phyloP scores from a whole-genome alignment of 129 eudicot genomes.

The Centaurea solstitialis region DNA sequence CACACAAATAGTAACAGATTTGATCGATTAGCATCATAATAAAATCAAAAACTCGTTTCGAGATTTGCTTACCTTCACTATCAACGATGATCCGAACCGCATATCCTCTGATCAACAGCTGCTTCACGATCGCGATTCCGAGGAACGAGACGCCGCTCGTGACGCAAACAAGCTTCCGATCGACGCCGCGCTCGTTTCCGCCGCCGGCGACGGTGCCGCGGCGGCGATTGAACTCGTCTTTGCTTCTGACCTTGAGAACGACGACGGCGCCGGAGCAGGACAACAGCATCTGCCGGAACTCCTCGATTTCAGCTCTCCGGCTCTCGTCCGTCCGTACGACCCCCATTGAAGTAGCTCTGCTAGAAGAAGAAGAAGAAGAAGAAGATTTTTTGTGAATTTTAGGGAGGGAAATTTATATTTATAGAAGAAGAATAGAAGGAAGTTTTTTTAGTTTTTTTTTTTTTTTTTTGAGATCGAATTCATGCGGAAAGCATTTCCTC shows the following conservation, averaged over 20 bases:
- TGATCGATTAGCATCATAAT: background rate
- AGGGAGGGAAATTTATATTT: background rate
- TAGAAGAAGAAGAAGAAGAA: background rate
- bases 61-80: slow-evolving; percentile 50
- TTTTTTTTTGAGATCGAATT: background rate
- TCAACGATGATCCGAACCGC: slow-evolving; percentile 67
- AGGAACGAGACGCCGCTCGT: slow-evolving; percentile 82
- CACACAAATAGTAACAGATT: too few species aligned
- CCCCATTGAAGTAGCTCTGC: slow-evolving; percentile 57
- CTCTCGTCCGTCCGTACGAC: slow-evolving; percentile 51
- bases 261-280: slow-evolving; percentile 54
- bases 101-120: slow-evolving; percentile 67
- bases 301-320: slow-evolving; percentile 57
- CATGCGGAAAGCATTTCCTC: slow-evolving; percentile 17
- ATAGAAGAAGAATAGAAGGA: background rate
- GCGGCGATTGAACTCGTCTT: slow-evolving; percentile 21
- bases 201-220: slow-evolving; percentile 13
- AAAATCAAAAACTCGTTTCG: background rate
- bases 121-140: slow-evolving; percentile 70
- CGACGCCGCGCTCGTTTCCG: slow-evolving; percentile 6
- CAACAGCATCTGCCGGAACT: slow-evolving; percentile 66
- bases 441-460: background rate
- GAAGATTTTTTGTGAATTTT: too few species aligned
- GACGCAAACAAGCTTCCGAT: slow-evolving; percentile 66
- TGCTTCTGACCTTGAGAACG: slow-evolving; percentile 34